Conservation (phyloP, 371 early-diverging fungal genomes). For the Lichtheimia ramosa region DNA sequence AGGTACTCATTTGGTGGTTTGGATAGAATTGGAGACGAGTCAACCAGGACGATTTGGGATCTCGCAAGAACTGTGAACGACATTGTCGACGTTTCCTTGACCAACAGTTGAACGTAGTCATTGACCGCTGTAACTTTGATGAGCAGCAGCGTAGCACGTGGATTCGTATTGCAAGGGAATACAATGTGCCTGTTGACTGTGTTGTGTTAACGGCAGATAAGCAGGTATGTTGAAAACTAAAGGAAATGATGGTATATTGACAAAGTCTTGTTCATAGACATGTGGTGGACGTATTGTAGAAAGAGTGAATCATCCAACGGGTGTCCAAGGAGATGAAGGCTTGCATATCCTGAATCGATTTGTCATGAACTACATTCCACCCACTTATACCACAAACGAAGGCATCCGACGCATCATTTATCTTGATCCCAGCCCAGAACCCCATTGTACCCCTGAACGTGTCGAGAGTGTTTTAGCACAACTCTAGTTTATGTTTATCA, state of each 20-base stretch:
- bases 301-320: slow-evolving; percentile 71
- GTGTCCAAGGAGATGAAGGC: slow-evolving; percentile 67
- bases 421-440: slow-evolving; percentile 46
- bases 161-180: slow-evolving; percentile 62
- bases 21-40: slow-evolving; percentile 39
- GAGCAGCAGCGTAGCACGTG: slow-evolving; percentile 69
- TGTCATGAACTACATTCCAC: slow-evolving; percentile 57
- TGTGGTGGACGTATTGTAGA: slow-evolving; percentile 62
- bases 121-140: slow-evolving; percentile 83
- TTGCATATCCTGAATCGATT: slow-evolving; percentile 62
- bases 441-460: slow-evolving; percentile 49
- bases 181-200: slow-evolving; percentile 63
- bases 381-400: slow-evolving; percentile 51
- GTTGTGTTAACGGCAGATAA: slow-evolving; percentile 67
- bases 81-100: slow-evolving; percentile 30
- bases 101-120: slow-evolving; percentile 61
- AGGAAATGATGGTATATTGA: background rate
- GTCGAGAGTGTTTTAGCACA: slow-evolving; percentile 24
- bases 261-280: slow-evolving; percentile 23
- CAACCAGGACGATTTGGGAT: slow-evolving; percentile 72
- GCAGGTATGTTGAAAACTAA: slow-evolving; percentile 25
- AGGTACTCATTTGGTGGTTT: background rate
- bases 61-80: slow-evolving; percentile 64
- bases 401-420: slow-evolving; percentile 60
- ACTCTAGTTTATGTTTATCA: background rate